Percentiles rank a stretch among this genome's conserved stretches.
phyloP scores from a whole-genome alignment of 1,284 basidiomycete species.

The Rhodotorula sp. region DNA sequence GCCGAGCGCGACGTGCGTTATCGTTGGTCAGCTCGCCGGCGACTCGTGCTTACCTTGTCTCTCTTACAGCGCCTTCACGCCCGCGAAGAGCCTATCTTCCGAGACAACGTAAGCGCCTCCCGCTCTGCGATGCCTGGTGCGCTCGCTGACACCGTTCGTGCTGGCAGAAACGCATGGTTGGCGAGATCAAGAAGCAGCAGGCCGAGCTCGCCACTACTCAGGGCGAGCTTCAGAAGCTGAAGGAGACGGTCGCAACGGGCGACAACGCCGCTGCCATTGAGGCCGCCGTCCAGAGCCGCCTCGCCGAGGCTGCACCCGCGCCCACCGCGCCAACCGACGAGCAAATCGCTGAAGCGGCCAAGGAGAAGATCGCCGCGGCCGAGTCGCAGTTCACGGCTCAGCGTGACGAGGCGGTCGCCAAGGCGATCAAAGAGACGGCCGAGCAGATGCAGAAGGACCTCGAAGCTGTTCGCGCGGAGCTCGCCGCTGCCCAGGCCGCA shows the following conservation, averaged over 20 bases:
- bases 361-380: constrained; percentile 24
- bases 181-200: constrained; percentile 10
- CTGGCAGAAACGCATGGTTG: background rate
- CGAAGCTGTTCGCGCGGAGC: constrained; percentile 19
- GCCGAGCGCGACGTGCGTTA: constrained; percentile 16
- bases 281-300: constrained; percentile 27
- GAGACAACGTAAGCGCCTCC: constrained; percentile 30
- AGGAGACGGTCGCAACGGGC: constrained; percentile 17
- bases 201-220: constrained; percentile 15
- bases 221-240: constrained; percentile 25
- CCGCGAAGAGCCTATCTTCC: constrained; percentile 34
- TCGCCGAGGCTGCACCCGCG: constrained; percentile 19
- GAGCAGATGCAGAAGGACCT: constrained; percentile 29
- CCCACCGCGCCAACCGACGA: constrained; percentile 19
- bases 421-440: constrained; percentile 30
- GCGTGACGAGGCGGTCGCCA: constrained; percentile 34
- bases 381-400: constrained; percentile 22
- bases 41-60: background rate
- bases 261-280: constrained; percentile 39
- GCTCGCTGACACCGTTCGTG: too few relatives aligned
- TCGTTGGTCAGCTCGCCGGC: background rate
- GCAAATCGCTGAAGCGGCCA: constrained; percentile 24
- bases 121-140: background rate
- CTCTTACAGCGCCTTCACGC: constrained; percentile 17
- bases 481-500: constrained; percentile 13